Evolutionary conservation across 257 asterid species (phyloP).

Genomic region (Lycium ferocissimum): DNA sequence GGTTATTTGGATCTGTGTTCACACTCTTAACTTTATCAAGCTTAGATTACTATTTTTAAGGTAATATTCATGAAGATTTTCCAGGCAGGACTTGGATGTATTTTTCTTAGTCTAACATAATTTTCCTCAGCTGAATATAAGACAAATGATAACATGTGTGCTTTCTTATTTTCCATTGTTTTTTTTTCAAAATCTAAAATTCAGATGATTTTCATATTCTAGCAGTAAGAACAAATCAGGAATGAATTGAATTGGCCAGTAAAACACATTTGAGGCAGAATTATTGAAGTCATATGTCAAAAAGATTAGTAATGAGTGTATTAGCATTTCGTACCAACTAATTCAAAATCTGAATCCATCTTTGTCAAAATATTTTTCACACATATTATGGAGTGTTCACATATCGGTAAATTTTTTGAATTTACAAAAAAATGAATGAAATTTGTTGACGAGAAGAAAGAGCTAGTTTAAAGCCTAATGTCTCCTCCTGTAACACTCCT

Average conservation of each 20-base stretch:
- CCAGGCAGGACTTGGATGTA: background rate
- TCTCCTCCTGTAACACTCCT: background rate
- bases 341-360: background rate
- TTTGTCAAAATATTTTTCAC: background rate
- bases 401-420: too few species aligned
- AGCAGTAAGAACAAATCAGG: background rate
- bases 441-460: background rate
- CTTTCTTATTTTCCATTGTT: background rate
- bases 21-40: slow-evolving; percentile 16
- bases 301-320: too few species aligned
- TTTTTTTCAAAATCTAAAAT: background rate
- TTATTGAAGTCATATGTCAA: too few species aligned
- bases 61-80: background rate
- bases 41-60: background rate
- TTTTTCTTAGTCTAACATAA: background rate
- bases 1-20: slow-evolving; percentile 15
- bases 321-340: background rate
- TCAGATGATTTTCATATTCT: background rate
- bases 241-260: too few species aligned
- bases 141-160: background rate
- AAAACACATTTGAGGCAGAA: background rate
- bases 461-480: background rate
- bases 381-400: too few species aligned
- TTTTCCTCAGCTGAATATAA: background rate
- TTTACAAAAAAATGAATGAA: too few species aligned